Evolutionary conservation across 2,329 filamentous ascomycete species (phyloP), one percentile per base, ranked within the genome.

Genomic region (Fusarium sp.): DNA sequence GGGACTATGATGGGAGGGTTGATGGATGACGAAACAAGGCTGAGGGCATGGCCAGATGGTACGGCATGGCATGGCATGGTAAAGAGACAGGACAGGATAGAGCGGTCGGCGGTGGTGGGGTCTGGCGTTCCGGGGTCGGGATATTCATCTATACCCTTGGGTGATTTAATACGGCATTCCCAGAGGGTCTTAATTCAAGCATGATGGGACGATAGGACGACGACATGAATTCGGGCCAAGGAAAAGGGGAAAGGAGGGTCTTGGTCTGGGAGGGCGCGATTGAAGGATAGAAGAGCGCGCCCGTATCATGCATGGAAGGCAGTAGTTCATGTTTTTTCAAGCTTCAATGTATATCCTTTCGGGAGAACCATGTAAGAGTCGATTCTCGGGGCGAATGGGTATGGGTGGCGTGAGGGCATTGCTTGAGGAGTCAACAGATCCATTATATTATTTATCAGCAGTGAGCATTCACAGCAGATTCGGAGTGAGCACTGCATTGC

Each of bases 151-250:
- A 71, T 77, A 77, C 72, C 72, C 69, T 70, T 63, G 65, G 72
- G 66, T 68, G 69, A 67, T 71, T 76, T 75, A 73, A 75, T 61
- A 76, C 53, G 66, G 71, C 64, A 69, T 75, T 69, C 72, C 72
- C 62, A 70, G 62, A 71, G 64, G 65, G 64, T 59, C 63, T 55
- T 74, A 70, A 78, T 79, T 75, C 68, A 70, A 72, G 72, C 72
- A 80, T 75, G 78, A 79, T 69, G 71, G 78, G 72, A 81, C 64
- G 79, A 80, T 64, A 73, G 78, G 75, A 81, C 74, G 79, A 81
- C 72, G 76, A 76, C 67, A 81, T 73, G 79, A 82, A 66, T 72
- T 71, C 74, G 70, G 61, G 73, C 57, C 60, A 62, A 46, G 71
- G 55, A 44, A 65, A 27, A 64, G 56, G 36, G 35, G 35, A 11